Percentiles rank a stretch among this genome's conserved stretches.
Evolutionary conservation across 768 basidiomycete species (phyloP).

Genomic region (Agaricus bisporus): DNA sequence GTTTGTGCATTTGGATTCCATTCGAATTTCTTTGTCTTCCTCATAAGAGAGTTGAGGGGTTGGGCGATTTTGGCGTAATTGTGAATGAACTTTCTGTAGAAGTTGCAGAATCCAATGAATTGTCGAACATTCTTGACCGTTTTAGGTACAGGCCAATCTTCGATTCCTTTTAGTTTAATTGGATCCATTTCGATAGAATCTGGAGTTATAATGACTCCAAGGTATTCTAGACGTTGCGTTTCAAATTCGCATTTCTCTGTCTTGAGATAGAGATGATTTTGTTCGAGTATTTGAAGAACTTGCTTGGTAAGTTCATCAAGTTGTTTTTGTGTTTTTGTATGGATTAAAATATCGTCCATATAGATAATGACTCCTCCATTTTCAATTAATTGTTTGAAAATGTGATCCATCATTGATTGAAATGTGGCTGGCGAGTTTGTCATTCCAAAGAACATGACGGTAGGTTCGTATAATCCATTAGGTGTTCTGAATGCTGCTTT

Average conservation of each 20-base stretch:
- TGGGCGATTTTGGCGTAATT: slow-evolving; percentile 19
- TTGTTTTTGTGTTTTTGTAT: slow-evolving; percentile 8
- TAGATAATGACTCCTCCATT: slow-evolving; percentile 22
- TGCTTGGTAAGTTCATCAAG: background rate
- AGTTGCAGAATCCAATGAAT: slow-evolving; percentile 41
- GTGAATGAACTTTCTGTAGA: slow-evolving; percentile 35
- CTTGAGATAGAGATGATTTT: slow-evolving; percentile 3
- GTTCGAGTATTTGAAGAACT: background rate
- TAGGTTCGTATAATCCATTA: slow-evolving; percentile 14
- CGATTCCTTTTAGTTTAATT: slow-evolving; percentile 30
- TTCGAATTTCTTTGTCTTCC: background rate
- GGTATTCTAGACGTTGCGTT: slow-evolving; percentile 1
- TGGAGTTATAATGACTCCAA: background rate
- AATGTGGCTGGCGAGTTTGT: slow-evolving; percentile 12
- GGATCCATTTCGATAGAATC: slow-evolving; percentile 24
- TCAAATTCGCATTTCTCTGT: slow-evolving; percentile 8
- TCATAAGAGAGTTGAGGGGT: background rate
- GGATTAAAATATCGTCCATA: slow-evolving; percentile 35
- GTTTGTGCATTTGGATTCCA: background rate
- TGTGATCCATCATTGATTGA: slow-evolving; percentile 14
- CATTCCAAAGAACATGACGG: slow-evolving; percentile 16
- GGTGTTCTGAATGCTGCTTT: slow-evolving; percentile 7
- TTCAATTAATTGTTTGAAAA: slow-evolving; percentile 15
- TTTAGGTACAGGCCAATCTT: slow-evolving; percentile 29
- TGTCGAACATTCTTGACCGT: slow-evolving; percentile 26